Evolutionary conservation across 495 filamentous ascomycete species (phyloP).

Genomic region (Aspergillus olivimuriae): DNA sequence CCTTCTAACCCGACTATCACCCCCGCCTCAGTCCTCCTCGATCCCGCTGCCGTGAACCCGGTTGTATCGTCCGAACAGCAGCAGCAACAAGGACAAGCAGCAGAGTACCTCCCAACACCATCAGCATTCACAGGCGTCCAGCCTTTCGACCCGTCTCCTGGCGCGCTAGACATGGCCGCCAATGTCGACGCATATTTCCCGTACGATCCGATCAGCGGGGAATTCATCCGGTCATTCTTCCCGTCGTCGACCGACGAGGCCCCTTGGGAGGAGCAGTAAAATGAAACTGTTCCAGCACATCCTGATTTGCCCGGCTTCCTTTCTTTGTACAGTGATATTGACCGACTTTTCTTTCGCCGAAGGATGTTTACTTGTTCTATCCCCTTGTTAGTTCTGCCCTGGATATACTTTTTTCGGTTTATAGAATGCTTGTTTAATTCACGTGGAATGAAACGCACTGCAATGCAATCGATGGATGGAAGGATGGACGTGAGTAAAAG

Average conservation of each 20-base stretch:
- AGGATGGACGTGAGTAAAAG: no score
- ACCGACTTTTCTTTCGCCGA: no score
- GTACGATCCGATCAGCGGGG: slow-evolving; percentile 40
- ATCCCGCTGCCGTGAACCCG: no score
- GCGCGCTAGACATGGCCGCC: slow-evolving; percentile 9
- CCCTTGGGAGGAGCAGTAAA: slow-evolving; percentile 7
- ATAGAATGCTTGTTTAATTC: background rate
- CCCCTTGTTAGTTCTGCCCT: background rate
- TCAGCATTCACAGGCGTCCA: no score
- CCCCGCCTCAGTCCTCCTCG: background rate
- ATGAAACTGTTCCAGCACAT: background rate
- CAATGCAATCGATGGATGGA: no score
- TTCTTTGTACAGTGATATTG: background rate
- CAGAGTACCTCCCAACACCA: no score
- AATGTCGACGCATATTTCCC: slow-evolving; percentile 32
- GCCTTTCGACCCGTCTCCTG: background rate
- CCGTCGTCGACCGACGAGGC: slow-evolving; percentile 24
- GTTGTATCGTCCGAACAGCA: no score
- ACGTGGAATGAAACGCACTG: no score
- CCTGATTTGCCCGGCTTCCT: background rate
- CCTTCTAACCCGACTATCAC: background rate
- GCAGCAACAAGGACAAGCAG: no score
- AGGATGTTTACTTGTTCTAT: background rate
- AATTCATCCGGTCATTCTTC: slow-evolving; percentile 43
- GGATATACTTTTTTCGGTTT: background rate